Evolutionary conservation across 169 alveolate species (phyloP).

Genomic region (Eimeria acervulina): DNA sequence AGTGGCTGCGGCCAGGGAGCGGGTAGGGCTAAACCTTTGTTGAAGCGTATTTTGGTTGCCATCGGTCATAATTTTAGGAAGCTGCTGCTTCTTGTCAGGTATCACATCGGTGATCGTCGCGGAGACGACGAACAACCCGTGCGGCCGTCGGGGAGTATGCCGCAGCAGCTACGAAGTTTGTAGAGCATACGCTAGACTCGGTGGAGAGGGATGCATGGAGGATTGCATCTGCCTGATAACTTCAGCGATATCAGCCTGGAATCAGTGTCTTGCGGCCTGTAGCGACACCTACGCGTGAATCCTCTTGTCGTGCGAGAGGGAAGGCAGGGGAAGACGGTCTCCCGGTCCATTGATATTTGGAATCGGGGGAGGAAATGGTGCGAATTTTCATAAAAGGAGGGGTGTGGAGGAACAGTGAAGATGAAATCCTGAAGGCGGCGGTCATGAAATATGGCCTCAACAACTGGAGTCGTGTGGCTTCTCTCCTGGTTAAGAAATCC

Average conservation of each 20-base stretch:
- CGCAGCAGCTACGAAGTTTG: neutral
- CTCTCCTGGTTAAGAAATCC: slow-evolving; percentile 98
- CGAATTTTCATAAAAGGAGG: slow-evolving; percentile 99
- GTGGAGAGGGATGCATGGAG: neutral
- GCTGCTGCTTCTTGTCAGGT: neutral
- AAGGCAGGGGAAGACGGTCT: neutral
- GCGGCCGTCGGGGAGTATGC: neutral
- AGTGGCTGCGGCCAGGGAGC: slow-evolving; percentile 25
- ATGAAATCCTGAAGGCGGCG: slow-evolving; percentile 99
- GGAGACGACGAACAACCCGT: neutral
- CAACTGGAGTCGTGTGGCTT: slow-evolving; percentile 99
- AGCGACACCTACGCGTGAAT: neutral
- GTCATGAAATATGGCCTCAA: slow-evolving; percentile 99
- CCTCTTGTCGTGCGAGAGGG: neutral
- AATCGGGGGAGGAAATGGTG: slow-evolving; percentile 91
- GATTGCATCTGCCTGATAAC: neutral
- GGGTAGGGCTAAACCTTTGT: neutral
- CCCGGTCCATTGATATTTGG: neutral
- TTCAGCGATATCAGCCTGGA: neutral
- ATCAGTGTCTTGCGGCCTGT: neutral
- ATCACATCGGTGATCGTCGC: neutral
- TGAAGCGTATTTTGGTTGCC: neutral
- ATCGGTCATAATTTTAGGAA: neutral
- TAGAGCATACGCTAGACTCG: neutral
- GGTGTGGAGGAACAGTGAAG: slow-evolving; percentile 99